Base-by-base conservation (phyloP, 208 protist genomes). In the Trichomonas tenax region DNA sequence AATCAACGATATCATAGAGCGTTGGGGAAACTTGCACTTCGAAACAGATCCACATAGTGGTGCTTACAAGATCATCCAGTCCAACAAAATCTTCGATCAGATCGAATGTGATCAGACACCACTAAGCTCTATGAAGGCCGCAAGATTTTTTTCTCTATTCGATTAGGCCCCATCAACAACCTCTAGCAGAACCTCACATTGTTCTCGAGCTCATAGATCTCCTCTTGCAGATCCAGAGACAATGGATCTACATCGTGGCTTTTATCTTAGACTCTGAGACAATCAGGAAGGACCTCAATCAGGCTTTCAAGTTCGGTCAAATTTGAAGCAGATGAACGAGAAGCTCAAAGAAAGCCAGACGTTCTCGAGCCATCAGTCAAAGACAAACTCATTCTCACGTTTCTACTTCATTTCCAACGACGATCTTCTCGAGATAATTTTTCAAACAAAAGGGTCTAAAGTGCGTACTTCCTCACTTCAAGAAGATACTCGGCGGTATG, bases 321-420 rank as follows among this genome's bases (percentile, higher is more conserved):
- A 98, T 96, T 97, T 99, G 38, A 98, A 98, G 97, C 96, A 97
- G 95, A 99, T 99, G 98, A 98, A 98, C 97, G 97, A 96, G 49
- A 98, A 98, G 96, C 97, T 99, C 14, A 98, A 99, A 97, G 97
- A 98, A 49, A 99, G 99, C 96, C 99, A 99, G 97, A 99, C 99
- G 98, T 98, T 88, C 98, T 99, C 8, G 98, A 99, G 96, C 98
- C 98, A 72, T 15, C 98, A 99, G 97, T 98, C 98, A 96, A 98
- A 99, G 95, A 98, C 99, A 48, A 98, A 98, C 84, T 96, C 98
- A 82, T 99, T 99, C 97, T 98, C 99, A 46, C 98, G 99, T 45
- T 99, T 99, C 97, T 99, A 99, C 97, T 99, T 99, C 93, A 96
- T 99, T 31, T 99, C 98, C 8, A 99, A 99, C 96, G 98, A 99